A percentile compares a stretch with the other conserved stretches of the same genome.
These are phyloP conservation scores for Lolium multiflorum DNA, from an alignment of 176 grass and related monocot species.

Conservation along the genomic window DNA sequence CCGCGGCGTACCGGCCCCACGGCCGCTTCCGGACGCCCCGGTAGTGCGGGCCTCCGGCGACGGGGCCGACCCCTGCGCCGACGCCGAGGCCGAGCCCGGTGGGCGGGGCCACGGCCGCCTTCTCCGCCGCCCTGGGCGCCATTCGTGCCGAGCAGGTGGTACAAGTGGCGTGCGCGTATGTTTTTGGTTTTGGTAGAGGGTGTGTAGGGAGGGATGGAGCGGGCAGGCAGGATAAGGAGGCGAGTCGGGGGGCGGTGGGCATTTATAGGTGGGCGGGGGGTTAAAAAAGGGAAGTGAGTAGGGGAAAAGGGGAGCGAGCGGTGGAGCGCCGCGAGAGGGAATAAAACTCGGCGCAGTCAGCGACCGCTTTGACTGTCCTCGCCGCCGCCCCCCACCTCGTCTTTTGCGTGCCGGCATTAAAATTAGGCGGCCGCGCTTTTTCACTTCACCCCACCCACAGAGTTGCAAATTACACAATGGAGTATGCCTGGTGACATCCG, in stretches of 20 bases:
- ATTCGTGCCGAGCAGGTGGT: slow-evolving; percentile 25
- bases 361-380: slow-evolving; percentile 80
- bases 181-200: slow-evolving; percentile 24
- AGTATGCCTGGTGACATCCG: neutral
- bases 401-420: slow-evolving; percentile 51
- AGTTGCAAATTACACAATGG: slow-evolving; percentile 9
- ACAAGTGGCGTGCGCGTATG: slow-evolving; percentile 34
- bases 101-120: slow-evolving; percentile 25
- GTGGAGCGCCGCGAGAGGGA: slow-evolving; percentile 58
- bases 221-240: slow-evolving; percentile 51
- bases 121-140: slow-evolving; percentile 49
- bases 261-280: slow-evolving; percentile 49
- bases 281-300: slow-evolving; percentile 45
- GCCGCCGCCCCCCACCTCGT: slow-evolving; percentile 58
- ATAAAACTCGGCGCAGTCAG: slow-evolving; percentile 77
- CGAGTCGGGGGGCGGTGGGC: neutral
- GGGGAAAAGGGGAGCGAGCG: slow-evolving; percentile 49
- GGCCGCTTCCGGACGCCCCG: slow-evolving; percentile 87
- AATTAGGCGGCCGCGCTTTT: slow-evolving; percentile 37
- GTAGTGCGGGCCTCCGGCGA: slow-evolving; percentile 52
- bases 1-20: slow-evolving; percentile 86
- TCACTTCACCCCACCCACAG: slow-evolving; percentile 1
- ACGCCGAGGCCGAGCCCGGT: slow-evolving; percentile 33
- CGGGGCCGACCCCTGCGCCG: slow-evolving; percentile 6
- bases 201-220: slow-evolving; percentile 5